Percentiles rank a stretch among this genome's conserved stretches.
These are phyloP conservation scores for Nannochloris sp. DNA, from an alignment of 139 green algal species.

Conservation along the genomic window DNA sequence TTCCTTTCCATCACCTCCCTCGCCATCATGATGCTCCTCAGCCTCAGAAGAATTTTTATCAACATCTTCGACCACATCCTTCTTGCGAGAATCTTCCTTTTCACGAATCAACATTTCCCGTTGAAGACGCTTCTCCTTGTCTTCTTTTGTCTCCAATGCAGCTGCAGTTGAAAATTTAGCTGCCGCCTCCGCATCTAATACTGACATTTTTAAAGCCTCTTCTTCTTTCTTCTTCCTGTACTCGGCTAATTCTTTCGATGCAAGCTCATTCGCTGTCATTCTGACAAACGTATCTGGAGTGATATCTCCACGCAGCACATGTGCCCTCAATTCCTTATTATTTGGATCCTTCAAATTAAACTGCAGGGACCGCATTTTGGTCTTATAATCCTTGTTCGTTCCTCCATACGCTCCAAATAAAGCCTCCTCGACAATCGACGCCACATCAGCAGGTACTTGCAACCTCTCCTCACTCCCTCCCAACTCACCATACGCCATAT, in stretches of 20 bases:
- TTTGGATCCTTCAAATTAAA: slow-evolving; percentile 67
- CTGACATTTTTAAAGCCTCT: slow-evolving; percentile 59
- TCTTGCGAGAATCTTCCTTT: neutral
- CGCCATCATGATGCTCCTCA: neutral
- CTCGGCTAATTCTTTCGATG: slow-evolving; percentile 49
- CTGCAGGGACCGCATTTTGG: slow-evolving; percentile 49
- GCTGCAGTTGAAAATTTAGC: slow-evolving; percentile 51
- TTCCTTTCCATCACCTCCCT: neutral
- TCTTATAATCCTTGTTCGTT: slow-evolving; percentile 54
- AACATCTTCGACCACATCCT: neutral
- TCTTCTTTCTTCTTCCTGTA: slow-evolving; percentile 52
- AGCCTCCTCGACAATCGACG: slow-evolving; percentile 1
- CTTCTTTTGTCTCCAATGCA: slow-evolving; percentile 24
- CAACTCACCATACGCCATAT: neutral
- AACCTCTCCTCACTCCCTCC: neutral
- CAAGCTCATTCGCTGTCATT: slow-evolving; percentile 55
- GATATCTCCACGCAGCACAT: slow-evolving; percentile 29
- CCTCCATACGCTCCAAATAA: slow-evolving; percentile 8
- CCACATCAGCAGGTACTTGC: neutral
- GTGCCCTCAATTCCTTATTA: slow-evolving; percentile 32
- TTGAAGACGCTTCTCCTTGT: slow-evolving; percentile 5
- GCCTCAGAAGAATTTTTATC: neutral
- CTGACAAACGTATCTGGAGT: slow-evolving; percentile 25
- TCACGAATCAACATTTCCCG: slow-evolving; percentile 1
- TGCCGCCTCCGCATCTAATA: slow-evolving; percentile 63